Conservation (phyloP, 2,329 filamentous ascomycete genomes). For the Fusarium sp. region DNA sequence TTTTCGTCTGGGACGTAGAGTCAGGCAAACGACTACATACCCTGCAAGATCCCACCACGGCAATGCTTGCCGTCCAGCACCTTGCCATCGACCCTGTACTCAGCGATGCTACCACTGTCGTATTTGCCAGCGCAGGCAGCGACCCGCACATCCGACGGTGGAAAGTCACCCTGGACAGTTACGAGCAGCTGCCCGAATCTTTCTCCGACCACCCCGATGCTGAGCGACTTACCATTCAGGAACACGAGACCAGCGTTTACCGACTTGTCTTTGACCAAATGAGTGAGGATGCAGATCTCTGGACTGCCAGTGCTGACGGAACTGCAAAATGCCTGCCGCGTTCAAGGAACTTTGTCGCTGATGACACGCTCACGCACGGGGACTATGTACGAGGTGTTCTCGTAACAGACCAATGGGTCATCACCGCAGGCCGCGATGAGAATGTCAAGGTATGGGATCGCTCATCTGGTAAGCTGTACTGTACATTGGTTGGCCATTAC, state of each 20-base stretch:
- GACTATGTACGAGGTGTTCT: constrained; percentile 90
- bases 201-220: constrained; percentile 55
- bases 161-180: constrained; percentile 67
- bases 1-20: constrained; percentile 83
- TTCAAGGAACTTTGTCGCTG: constrained; percentile 73
- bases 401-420: constrained; percentile 79
- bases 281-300: constrained; percentile 77
- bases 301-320: constrained; percentile 94
- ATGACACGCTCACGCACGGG: constrained; percentile 81
- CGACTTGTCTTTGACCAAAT: constrained; percentile 76
- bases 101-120: constrained; percentile 60
- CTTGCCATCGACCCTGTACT: constrained; percentile 79
- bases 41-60: constrained; percentile 77
- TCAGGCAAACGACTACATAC: constrained; percentile 77
- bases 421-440: constrained; percentile 92
- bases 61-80: constrained; percentile 83
- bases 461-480: constrained; percentile 76
- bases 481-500: constrained; percentile 84
- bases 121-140: constrained; percentile 83
- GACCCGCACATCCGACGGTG: constrained; percentile 84
- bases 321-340: constrained; percentile 84
- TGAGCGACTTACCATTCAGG: constrained; percentile 69
- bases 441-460: constrained; percentile 91
- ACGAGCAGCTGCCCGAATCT: constrained; percentile 66
- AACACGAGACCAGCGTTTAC: constrained; percentile 93